Percentiles rank a stretch among this genome's conserved stretches.
These are phyloP conservation scores for Silene noctiflora DNA, from an alignment of 179 eudicot genomes.

Conservation along the genomic window DNA sequence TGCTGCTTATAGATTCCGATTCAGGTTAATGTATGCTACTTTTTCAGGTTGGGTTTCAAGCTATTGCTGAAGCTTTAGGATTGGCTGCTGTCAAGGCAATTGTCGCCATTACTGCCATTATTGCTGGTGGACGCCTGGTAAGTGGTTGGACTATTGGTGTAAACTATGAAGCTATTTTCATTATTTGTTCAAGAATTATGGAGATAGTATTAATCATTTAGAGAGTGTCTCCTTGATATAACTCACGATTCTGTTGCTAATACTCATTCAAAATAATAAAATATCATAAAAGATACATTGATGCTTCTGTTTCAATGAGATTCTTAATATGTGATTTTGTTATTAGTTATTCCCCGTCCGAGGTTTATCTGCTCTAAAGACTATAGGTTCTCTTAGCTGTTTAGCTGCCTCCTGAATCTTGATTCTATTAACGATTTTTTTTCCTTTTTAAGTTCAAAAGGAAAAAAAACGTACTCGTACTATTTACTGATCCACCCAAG, in stretches of 20 bases:
- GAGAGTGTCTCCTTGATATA: neutral
- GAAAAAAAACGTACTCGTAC: neutral
- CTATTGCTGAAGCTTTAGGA: constrained; percentile 98
- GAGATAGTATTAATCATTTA: neutral
- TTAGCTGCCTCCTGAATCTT: neutral
- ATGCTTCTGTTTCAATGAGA: neutral
- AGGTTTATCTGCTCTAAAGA: neutral
- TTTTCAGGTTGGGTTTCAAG: constrained; percentile 88
- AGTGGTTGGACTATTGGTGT: constrained; percentile 24
- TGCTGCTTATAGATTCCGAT: neutral
- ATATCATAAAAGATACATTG: neutral
- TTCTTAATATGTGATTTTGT: neutral
- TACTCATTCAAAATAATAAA: neutral
- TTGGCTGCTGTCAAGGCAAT: constrained; percentile 95
- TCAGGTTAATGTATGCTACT: constrained; percentile 17
- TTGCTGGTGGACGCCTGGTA: constrained; percentile 99
- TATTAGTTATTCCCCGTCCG: neutral
- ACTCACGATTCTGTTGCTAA: neutral
- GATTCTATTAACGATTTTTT: neutral
- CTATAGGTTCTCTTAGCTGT: neutral
- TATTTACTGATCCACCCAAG: neutral
- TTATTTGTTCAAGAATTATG: neutral
- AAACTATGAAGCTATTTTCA: neutral
- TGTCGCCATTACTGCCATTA: constrained; percentile 89
- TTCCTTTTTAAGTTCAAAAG: neutral